phyloP scores from a whole-genome alignment of 1,139 yeast species.

The Geotrichum citri-aurantii region DNA sequence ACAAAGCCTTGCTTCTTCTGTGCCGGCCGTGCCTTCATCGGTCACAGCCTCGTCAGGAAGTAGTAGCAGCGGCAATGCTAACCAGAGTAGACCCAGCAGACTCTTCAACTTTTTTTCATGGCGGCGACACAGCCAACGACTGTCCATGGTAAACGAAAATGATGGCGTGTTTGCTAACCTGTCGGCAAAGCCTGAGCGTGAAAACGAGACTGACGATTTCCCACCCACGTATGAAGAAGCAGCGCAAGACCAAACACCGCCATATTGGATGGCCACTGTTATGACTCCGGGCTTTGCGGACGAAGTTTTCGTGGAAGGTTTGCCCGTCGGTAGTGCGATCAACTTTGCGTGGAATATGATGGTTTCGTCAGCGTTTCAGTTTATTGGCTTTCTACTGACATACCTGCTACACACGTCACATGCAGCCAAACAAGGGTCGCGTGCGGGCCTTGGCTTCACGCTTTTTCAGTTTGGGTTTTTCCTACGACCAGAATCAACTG shows the following conservation, averaged over 20 bases:
- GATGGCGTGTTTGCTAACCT: conserved; percentile 94
- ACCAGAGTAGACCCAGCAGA: background rate
- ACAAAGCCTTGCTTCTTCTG: background rate
- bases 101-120: background rate
- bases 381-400: conserved; percentile 86
- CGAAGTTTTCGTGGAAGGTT: conserved; percentile 88
- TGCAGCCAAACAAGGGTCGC: conserved; percentile 93
- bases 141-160: conserved; percentile 42
- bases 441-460: conserved; percentile 88
- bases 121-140: background rate
- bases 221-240: conserved; percentile 96
- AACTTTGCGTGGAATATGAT: conserved; percentile 86
- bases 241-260: conserved; percentile 90
- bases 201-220: conserved; percentile 42
- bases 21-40: background rate
- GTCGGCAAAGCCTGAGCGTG: conserved; percentile 59
- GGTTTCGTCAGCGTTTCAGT: conserved; percentile 89
- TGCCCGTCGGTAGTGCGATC: conserved; percentile 88
- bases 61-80: background rate
- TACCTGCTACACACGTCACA: conserved; percentile 92
- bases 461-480: conserved; percentile 71
- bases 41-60: background rate
- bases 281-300: conserved; percentile 76
- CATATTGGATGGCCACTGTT: conserved; percentile 92
- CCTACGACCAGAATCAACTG: conserved; percentile 51